Conservation (phyloP, 2,329 filamentous ascomycete genomes). For the Blastomyces gilchristii region DNA sequence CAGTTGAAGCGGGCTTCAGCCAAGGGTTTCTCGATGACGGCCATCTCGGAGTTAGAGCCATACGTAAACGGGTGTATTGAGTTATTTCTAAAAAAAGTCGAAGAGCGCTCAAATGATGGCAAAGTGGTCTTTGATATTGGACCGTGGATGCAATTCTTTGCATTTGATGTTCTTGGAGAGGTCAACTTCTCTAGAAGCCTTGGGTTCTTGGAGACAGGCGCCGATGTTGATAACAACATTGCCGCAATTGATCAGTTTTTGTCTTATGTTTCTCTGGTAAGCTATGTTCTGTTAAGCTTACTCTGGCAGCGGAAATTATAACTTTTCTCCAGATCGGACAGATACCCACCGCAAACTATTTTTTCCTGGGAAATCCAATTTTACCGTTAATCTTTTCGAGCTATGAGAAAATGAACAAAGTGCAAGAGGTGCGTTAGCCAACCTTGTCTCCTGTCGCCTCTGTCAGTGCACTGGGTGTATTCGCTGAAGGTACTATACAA, state of each 20-base stretch:
- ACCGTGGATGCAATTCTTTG: constrained; percentile 11
- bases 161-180: constrained; percentile 21
- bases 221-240: constrained; percentile 6
- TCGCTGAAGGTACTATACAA: neutral
- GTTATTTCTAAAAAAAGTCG: constrained; percentile 13
- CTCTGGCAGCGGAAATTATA: neutral
- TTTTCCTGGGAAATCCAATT: constrained; percentile 1
- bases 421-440: neutral
- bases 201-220: constrained; percentile 15
- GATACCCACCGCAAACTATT: neutral
- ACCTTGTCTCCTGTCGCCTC: neutral
- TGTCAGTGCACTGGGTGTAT: neutral
- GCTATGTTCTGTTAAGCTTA: neutral
- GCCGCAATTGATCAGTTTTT: neutral
- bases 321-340: neutral
- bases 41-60: constrained; percentile 17
- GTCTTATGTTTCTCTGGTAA: neutral
- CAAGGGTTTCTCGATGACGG: constrained; percentile 16
- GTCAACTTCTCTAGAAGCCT: constrained; percentile 24
- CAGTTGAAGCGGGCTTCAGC: constrained; percentile 3
- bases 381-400: neutral
- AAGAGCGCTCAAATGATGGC: neutral
- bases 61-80: constrained; percentile 15
- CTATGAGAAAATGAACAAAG: neutral
- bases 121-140: constrained; percentile 9